A percentile compares a stretch with the other conserved stretches of the same genome.
Conservation (phyloP, 1,284 basidiomycete genomes). For the Trichosporon coremiiforme region DNA sequence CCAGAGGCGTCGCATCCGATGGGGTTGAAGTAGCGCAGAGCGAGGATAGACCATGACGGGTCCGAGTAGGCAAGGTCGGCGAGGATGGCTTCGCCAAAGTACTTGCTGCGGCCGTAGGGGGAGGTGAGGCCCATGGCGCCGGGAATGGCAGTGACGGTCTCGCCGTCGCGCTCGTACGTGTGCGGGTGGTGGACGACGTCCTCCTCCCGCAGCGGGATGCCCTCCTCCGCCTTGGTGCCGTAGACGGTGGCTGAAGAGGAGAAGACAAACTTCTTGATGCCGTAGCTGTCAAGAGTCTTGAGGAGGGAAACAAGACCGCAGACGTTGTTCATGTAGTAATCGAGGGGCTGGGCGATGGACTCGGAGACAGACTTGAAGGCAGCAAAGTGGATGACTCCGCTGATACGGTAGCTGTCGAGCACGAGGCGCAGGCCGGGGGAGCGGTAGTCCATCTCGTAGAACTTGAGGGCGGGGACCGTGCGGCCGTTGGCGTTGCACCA, state of each 20-base stretch:
- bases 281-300: constrained; percentile 19
- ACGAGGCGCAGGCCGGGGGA: constrained; percentile 12
- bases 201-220: constrained; percentile 25
- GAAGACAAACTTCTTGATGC: constrained; percentile 29
- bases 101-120: constrained; percentile 28
- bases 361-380: constrained; percentile 24
- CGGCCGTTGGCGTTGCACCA: constrained; percentile 19
- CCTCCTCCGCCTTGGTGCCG: constrained; percentile 26
- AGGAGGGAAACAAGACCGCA: constrained; percentile 24
- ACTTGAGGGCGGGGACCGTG: constrained; percentile 13
- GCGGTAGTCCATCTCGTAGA: constrained; percentile 22
- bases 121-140: constrained; percentile 26
- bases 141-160: constrained; percentile 1
- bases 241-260: constrained; percentile 30
- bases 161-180: constrained; percentile 16
- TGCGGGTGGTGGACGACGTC: constrained; percentile 28
- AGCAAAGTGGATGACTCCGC: constrained; percentile 26
- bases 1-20: constrained; percentile 39
- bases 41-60: constrained; percentile 32
- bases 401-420: constrained; percentile 22
- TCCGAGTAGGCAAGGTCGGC: constrained; percentile 30
- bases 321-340: constrained; percentile 28
- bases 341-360: constrained; percentile 20
- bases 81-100: constrained; percentile 29
- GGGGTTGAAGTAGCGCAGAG: constrained; percentile 39